Base-by-base conservation (phyloP, 2,329 filamentous ascomycete species). In the Hypoxylon sp. region DNA sequence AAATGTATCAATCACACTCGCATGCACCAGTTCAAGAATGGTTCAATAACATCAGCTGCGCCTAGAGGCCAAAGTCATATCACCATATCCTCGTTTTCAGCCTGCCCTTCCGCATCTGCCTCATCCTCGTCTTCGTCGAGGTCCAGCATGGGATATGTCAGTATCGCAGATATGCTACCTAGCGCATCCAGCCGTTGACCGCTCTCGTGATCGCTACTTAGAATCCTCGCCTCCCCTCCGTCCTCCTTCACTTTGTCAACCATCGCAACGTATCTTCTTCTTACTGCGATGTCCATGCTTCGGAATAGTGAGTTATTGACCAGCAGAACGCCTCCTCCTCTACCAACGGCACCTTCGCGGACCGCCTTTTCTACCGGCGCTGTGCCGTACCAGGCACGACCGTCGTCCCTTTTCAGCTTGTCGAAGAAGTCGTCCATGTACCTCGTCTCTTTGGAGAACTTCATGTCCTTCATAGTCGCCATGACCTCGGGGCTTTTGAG, bases 121-220 rank as follows among this genome's bases (percentile, higher is more conserved):
- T 69, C 76, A 2, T 77, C 78, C 2, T 79, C 86, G 2, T 89
- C 87, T 27, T 93, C 88, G 62, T 96, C 91, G 40, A 96, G 79
- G 65, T 96, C 92, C 15, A 85, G 78, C 31, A 98, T 82, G 0
- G 95, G 93, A 72, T 93, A 99, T 10, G 94, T 97, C 62, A 97
- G 78, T 23, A 97, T 89, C 1, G 92, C 92, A 13, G 94, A 95
- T 60, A 99, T 89, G 15, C 92, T 90, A 1, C 95, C 93, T 58
- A 98, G 74, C 10, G 88, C 89, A 65, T 93, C 91, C 11, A 99
- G 76, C 58, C 92, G 81, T 77, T 89, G 89, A 0, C 95, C 95
- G 73, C 93, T 97, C 78, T 97, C 94, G 74, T 98, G 94, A 70
- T 96, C 89, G 68, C 90, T 93, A 74, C 94, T 98, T 23, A 98